Evolutionary conservation across 208 protist genomes (phyloP).

Genomic region (Wallacemonas rigidus): DNA sequence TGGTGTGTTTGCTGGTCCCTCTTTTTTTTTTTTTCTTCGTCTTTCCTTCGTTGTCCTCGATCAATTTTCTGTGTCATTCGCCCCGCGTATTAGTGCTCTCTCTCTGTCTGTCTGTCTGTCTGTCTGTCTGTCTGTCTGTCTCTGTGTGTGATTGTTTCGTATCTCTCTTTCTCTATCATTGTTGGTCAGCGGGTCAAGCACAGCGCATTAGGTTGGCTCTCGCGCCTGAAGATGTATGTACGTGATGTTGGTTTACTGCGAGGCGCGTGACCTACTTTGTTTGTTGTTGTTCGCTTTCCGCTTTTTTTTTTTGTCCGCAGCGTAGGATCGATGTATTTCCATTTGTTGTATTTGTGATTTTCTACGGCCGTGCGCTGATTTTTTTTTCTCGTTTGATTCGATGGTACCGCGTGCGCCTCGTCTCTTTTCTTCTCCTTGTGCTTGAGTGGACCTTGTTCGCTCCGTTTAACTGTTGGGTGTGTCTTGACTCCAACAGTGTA

Average conservation of each 20-base stretch:
- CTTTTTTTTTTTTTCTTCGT: too few species aligned
- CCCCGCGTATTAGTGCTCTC: background rate
- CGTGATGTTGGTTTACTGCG: background rate
- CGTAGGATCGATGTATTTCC: too few species aligned
- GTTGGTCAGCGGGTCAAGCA: background rate
- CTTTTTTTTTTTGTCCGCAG: background rate
- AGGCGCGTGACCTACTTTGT: background rate
- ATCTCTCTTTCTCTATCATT: background rate
- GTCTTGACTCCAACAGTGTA: too few species aligned
- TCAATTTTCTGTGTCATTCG: too few species aligned
- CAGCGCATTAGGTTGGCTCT: background rate
- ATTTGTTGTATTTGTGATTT: too few species aligned
- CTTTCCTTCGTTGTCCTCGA: too few species aligned
- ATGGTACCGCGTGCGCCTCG: background rate
- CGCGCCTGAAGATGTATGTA: background rate
- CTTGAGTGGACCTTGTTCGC: background rate
- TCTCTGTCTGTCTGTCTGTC: slow-evolving; percentile 17
- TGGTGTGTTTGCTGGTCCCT: too few species aligned
- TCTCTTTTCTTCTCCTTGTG: slow-evolving; percentile 15
- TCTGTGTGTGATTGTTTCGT: background rate
- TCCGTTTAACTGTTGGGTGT: too few species aligned
- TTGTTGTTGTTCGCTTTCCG: background rate
- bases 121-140: slow-evolving; percentile 19
- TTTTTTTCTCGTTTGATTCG: too few species aligned
- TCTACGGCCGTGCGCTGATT: too few species aligned